A percentile compares a stretch with the other conserved stretches of the same genome.
phyloP scores from a whole-genome alignment of 352 stramenopile genomes.

The Globisporangium camurandrum region DNA sequence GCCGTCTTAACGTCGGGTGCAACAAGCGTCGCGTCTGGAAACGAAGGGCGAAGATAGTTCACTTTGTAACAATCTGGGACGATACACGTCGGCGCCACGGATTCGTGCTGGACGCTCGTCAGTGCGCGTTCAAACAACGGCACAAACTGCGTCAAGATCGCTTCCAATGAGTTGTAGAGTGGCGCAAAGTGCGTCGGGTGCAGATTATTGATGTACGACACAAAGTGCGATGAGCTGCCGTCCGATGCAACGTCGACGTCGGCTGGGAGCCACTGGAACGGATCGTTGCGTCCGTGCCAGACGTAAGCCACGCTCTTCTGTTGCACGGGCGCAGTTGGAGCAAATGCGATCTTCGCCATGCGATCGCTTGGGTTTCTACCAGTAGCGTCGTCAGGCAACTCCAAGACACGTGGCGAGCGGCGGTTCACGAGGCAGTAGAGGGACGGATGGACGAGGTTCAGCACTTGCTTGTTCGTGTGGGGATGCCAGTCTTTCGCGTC shows the following conservation, averaged over 20 bases:
- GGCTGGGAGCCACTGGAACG: constrained; percentile 38
- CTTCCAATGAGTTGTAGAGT: constrained; percentile 26
- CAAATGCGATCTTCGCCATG: constrained; percentile 19
- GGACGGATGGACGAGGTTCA: constrained; percentile 54
- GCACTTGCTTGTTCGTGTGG: constrained; percentile 33
- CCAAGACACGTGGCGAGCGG: constrained; percentile 12
- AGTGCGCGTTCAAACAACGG: constrained; percentile 30
- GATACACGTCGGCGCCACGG: not conserved
- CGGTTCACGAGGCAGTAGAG: constrained; percentile 48
- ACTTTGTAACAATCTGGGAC: no score
- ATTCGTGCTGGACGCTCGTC: not conserved
- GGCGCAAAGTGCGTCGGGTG: constrained; percentile 17
- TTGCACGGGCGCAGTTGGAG: constrained; percentile 14
- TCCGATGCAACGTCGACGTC: constrained; percentile 18
- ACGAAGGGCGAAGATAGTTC: no score
- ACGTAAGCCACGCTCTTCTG: not conserved
- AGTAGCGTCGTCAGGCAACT: not conserved
- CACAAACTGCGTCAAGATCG: constrained; percentile 27
- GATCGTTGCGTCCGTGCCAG: not conserved
- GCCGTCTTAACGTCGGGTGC: no score
- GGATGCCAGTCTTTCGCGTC: constrained; percentile 53
- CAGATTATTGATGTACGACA: constrained; percentile 55
- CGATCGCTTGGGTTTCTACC: constrained; percentile 12
- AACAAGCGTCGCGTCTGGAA: no score
- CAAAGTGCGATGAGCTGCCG: constrained; percentile 13